These are phyloP conservation scores for Periconia macrospinosa DNA, from an alignment of 2,329 filamentous ascomycete genomes.

Conservation along the genomic window DNA sequence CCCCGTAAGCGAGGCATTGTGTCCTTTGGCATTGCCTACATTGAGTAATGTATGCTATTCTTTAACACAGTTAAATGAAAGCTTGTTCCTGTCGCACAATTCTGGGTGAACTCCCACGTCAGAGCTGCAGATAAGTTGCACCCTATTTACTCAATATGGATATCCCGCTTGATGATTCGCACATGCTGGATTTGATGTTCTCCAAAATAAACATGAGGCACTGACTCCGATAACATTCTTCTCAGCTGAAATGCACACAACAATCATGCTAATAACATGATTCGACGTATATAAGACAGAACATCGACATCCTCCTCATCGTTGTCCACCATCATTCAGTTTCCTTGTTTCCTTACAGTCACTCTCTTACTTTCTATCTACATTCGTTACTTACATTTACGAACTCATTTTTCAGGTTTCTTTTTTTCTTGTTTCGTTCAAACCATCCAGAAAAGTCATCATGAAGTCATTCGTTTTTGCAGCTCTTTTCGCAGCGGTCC, in stretches of 20 bases:
- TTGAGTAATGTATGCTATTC: background rate
- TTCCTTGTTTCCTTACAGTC: background rate
- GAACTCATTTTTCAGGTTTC: background rate
- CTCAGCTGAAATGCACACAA: too few species aligned
- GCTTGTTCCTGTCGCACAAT: background rate
- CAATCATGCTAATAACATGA: too few species aligned
- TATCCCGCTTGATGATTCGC: background rate
- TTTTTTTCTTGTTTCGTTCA: background rate
- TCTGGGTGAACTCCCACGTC: background rate
- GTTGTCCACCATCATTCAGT: background rate
- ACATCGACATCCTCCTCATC: too few species aligned
- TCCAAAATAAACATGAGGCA: background rate
- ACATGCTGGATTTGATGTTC: background rate
- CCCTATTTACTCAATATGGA: background rate
- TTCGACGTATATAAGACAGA: too few species aligned
- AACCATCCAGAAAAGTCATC: background rate
- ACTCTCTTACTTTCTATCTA: background rate
- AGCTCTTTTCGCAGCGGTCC: conserved; percentile 1
- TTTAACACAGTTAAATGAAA: background rate
- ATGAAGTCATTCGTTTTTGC: conserved; percentile 9
- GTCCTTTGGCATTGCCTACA: background rate
- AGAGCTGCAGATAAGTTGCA: background rate
- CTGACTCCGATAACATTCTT: too few species aligned
- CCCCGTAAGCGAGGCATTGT: background rate
- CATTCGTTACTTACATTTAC: background rate